Conservation (phyloP, 805 yeast genomes). For the Hanseniaspora lachancei region DNA sequence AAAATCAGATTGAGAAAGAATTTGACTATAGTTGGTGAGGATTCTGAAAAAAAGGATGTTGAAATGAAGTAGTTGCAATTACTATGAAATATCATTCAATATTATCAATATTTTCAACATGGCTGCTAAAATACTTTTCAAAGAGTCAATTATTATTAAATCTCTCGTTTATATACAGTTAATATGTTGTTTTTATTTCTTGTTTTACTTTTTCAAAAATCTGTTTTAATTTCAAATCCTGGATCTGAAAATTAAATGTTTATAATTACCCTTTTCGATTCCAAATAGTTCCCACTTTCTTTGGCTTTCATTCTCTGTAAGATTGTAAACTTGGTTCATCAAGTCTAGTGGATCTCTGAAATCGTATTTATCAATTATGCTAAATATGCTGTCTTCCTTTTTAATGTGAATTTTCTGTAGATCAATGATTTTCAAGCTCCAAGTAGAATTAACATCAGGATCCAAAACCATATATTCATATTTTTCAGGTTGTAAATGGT, state of each 20-base stretch:
- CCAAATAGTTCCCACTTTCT: conserved; percentile 1
- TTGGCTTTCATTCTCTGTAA: background rate
- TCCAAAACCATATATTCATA: conserved; percentile 12
- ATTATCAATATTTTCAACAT: background rate
- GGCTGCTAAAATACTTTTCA: no score
- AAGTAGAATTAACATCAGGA: background rate
- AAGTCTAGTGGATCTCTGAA: conserved; percentile 8
- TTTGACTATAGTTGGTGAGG: conserved; percentile 16
- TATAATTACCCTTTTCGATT: background rate
- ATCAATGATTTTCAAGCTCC: conserved; percentile 9
- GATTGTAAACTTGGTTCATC: background rate
- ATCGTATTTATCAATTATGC: conserved; percentile 4
- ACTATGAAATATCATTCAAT: no score
- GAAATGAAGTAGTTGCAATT: background rate
- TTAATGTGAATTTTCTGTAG: background rate
- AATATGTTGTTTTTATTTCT: no score
- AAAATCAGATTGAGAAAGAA: conserved; percentile 28
- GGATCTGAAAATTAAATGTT: background rate
- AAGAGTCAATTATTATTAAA: no score
- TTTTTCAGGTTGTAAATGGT: conserved; percentile 5
- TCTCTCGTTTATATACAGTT: background rate
- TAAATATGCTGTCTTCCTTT: background rate
- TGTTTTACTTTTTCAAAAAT: no score
- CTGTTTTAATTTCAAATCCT: background rate
- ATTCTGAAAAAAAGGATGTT: background rate